Evolutionary conservation across 2,329 filamentous ascomycete genomes (phyloP), one percentile per base, ranked within the genome.

Genomic region (Coniochaeta prunicola): DNA sequence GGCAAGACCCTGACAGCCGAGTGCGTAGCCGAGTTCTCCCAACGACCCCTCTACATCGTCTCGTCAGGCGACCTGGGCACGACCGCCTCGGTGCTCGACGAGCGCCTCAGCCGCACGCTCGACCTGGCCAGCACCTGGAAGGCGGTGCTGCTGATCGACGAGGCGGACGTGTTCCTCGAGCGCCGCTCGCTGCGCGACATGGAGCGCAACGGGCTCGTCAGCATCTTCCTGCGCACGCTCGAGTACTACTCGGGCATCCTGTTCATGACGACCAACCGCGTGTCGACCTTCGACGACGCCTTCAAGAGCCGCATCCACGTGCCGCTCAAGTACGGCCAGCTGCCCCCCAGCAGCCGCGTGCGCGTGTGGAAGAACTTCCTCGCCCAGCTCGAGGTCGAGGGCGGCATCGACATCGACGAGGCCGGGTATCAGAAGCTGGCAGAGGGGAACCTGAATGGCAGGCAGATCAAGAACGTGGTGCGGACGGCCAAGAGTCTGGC

Each of bases 221-320:
- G 45, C 56, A 68, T 74, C 1, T 74, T 73, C 58, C 64, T 74
- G 48, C 67, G 69, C 1, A 65, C 70, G 0, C 60, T 74, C 1
- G 72, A 74, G 61, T 74, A 73, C 62, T 74, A 73, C 56, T 59
- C 62, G 1, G 74, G 74, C 3, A 71, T 75, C 55, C 64, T 75
- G 4, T 74, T 71, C 62, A 67, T 77, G 21, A 77, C 75, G 1
- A 78, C 75, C 7, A 78, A 77, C 61, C 70, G 73, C 17, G 71
- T 76, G 8, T 70, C 73, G 2, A 65, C 67, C 5, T 70, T 77
- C 28, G 75, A 77, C 57, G 73, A 74, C 53, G 75, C 75, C 0
- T 75, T 75, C 61, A 68, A 67, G 62, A 74, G 73, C 3, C 66
- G 73, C 0, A 72, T 75, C 34, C 72, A 75, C 59, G 66, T 73